Base-by-base conservation (phyloP, 2,329 filamentous ascomycete species). In the Talaromyces sp. region DNA sequence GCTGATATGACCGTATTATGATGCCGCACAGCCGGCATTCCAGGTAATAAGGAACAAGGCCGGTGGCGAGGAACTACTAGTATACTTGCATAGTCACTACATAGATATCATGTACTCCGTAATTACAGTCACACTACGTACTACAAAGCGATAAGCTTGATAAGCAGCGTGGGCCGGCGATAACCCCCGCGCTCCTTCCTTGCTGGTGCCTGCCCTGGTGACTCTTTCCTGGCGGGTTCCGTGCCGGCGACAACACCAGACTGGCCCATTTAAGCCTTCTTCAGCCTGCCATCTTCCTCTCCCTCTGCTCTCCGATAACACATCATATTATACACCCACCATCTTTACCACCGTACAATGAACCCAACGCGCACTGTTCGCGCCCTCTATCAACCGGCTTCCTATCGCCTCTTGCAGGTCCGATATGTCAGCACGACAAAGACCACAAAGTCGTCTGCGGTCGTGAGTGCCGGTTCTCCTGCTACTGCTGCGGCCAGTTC, bases 371-470 rank as follows among this genome's bases (percentile, higher is more conserved):
- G 60, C 57, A 47, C 57, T 30, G 36, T 59, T 7, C 51, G 52
- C 30, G 57, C 52, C n/a, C 44, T 59, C 39, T 53, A 17, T 13
- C 28, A 22, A 7, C 32, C 51, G 25, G 9, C 15, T 51, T 33
- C 28, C 55, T 44, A 19, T 22, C 15, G 25, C 30, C 8, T 47
- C 30, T 44, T 30, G n/a, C 52, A 55, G 47, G 9, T 42, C 2
- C 58, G 60, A 59, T 27, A 53, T 58, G 60, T 62, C 42, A 62
- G 60, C 56, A 62, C 60, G 44, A 62, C 57, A 19, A 42, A 62
- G 33, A 59, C 55, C n/a, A 54, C 60, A 30, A 59, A 62, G 44
- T 53, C 60, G 13, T 62, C 60, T 7, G 60, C 60, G 3, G 55
- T 55, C 19, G 42, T 62, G 44, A 25, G 36, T 3, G 32, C 60